A percentile compares a stretch with the other conserved stretches of the same genome.
These are phyloP conservation scores for Darksidea phi DNA, from an alignment of 495 filamentous ascomycete genomes.

Conservation along the genomic window DNA sequence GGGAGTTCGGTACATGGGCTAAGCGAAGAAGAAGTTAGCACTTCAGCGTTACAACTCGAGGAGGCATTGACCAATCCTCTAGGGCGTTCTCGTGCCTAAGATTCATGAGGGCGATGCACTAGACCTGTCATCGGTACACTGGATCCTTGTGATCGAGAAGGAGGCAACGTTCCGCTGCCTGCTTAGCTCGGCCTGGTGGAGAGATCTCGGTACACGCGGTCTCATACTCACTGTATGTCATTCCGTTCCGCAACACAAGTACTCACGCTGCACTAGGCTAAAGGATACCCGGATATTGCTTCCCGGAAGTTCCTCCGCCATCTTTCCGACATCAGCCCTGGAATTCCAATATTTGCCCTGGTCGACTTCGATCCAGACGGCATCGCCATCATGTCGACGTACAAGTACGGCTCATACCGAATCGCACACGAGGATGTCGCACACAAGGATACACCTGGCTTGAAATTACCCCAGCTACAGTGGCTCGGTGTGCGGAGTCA, in stretches of 20 bases:
- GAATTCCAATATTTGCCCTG: constrained; percentile 60
- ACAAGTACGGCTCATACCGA: constrained; percentile 75
- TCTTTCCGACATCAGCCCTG: constrained; percentile 41
- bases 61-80: neutral
- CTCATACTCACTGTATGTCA: constrained; percentile 65
- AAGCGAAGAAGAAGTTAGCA: constrained; percentile 27
- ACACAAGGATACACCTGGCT: constrained; percentile 5
- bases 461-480: constrained; percentile 57
- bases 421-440: constrained; percentile 66
- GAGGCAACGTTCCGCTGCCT: constrained; percentile 84
- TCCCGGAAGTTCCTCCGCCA: constrained; percentile 68
- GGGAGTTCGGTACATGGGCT: constrained; percentile 35
- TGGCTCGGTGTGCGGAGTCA: constrained; percentile 74
- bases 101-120: constrained; percentile 54
- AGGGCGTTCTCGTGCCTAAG: constrained; percentile 70
- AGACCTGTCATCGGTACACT: constrained; percentile 55
- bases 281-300: constrained; percentile 87
- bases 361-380: constrained; percentile 89
- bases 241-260: neutral
- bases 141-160: constrained; percentile 90
- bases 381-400: constrained; percentile 79
- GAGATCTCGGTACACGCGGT: constrained; percentile 50
- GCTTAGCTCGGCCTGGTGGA: constrained; percentile 54
- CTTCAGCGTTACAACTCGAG: neutral
- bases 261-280: constrained; percentile 56